Base-by-base conservation (phyloP, 441 rosid genomes). In the Eruca vesicaria region DNA sequence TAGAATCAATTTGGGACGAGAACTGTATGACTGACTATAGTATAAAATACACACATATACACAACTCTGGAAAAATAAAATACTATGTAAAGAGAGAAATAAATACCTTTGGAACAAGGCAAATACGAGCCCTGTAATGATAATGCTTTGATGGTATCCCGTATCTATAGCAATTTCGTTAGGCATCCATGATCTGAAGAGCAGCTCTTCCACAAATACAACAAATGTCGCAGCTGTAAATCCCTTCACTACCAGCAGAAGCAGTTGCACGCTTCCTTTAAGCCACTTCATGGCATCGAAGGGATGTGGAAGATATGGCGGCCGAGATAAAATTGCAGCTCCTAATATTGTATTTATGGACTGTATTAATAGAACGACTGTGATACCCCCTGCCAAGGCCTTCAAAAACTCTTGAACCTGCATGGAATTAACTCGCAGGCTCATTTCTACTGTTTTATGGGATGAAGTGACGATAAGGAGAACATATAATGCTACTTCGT, bases 141-240 rank as follows among this genome's bases (percentile, higher is more conserved):
- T 86, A 69, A 90, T 82, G 81, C 93, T 97, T 77, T 31, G 80
- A 75, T 87, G 91, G 85, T 89, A 92, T 62, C 96, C 97, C 78
- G 89, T 81, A 76, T 96, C 97, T 33, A 84, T 48, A 8, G 94
- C 88, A 72, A 96, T 89, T 82, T 96, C 98, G 73, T 86, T 85
- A 68, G 92, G 92, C 79, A 96, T 75, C 98, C 97, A 93, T 41
- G 98, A 86, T 70, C 97, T 86, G 76, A 96, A 93, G 77, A 93
- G 83, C 80, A 96, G 73, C 82, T 96, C 99, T 82, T 93, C 98
- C 71, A 89, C 96, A 58, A 92, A 73, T 76, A 84, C 93, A 75
- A 92, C 74, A 73, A 89, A 69, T 7, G 89, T 80, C 58, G 96
- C 97, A 2, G 92, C 82, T 75, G 84, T 35, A 48, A 87, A 78